Evolutionary conservation across 2,329 filamentous ascomycete species (phyloP).

Genomic region (Myriosclerotinia duriaeana): DNA sequence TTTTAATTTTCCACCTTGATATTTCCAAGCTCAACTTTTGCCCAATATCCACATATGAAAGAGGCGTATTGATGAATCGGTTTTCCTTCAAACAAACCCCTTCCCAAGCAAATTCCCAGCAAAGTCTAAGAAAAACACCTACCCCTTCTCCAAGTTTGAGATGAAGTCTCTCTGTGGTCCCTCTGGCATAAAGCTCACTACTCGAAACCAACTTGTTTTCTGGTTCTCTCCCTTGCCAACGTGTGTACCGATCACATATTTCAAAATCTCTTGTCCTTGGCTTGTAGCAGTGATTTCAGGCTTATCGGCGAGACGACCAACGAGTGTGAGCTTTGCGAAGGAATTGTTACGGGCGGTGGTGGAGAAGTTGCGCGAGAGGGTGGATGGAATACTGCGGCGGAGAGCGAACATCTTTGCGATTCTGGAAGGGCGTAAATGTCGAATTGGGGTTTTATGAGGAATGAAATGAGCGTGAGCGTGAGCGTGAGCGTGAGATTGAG

Average conservation of each 20-base stretch:
- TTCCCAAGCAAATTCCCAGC: background rate
- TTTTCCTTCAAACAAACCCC: background rate
- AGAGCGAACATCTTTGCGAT: slow-evolving; percentile 35
- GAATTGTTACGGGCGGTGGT: slow-evolving; percentile 54
- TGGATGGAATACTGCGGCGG: slow-evolving; percentile 45
- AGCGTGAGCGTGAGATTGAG: too few species aligned
- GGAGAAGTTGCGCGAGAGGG: slow-evolving; percentile 69
- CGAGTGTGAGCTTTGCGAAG: slow-evolving; percentile 78
- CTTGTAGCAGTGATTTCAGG: slow-evolving; percentile 73
- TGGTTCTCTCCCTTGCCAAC: slow-evolving; percentile 66
- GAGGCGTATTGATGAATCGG: background rate
- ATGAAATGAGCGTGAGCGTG: background rate
- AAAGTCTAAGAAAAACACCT: slow-evolving; percentile 49
- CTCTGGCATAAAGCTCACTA: slow-evolving; percentile 69
- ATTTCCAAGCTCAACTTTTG: background rate
- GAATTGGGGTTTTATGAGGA: background rate
- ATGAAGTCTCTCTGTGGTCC: slow-evolving; percentile 71
- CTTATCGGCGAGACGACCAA: slow-evolving; percentile 77
- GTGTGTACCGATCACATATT: slow-evolving; percentile 73
- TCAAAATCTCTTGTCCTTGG: slow-evolving; percentile 71
- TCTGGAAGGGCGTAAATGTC: background rate
- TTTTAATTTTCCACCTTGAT: background rate
- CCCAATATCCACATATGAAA: background rate
- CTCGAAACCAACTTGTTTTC: slow-evolving; percentile 80
- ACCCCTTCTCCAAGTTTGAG: slow-evolving; percentile 80